Conservation (phyloP, 768 basidiomycete genomes). For the Kwoniella bestiolae region DNA sequence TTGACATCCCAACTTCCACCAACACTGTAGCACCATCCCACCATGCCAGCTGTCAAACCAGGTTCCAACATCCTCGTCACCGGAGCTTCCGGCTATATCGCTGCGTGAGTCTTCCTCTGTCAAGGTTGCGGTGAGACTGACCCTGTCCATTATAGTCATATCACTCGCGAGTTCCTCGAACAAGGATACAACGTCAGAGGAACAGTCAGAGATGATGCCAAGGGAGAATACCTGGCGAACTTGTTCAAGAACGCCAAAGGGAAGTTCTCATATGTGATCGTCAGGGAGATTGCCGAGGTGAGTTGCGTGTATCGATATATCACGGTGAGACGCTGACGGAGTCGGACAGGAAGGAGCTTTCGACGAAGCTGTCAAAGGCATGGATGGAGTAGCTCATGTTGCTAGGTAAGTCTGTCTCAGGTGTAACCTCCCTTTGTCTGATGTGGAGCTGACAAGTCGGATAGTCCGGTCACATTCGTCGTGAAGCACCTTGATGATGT, state of each 20-base stretch:
- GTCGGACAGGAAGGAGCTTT: constrained; percentile 64
- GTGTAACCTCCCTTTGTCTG: background rate
- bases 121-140: no score
- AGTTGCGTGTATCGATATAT: constrained; percentile 19
- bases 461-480: constrained; percentile 35
- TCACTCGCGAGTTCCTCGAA: constrained; percentile 24
- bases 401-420: constrained; percentile 19
- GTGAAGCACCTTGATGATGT: constrained; percentile 59
- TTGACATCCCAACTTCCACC: no score
- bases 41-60: constrained; percentile 29
- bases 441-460: background rate
- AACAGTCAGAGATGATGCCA: constrained; percentile 67
- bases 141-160: background rate
- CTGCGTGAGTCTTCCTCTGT: constrained; percentile 10
- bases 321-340: background rate
- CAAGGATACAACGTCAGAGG: constrained; percentile 69
- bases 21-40: no score
- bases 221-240: constrained; percentile 65
- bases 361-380: constrained; percentile 75
- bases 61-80: constrained; percentile 40
- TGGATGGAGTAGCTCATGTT: constrained; percentile 65
- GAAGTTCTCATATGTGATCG: constrained; percentile 67
- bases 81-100: constrained; percentile 51
- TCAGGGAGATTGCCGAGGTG: constrained; percentile 70
- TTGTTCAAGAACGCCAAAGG: constrained; percentile 62